Evolutionary conservation across 495 filamentous ascomycete species (phyloP).

Genomic region (Lophiotrema nucula): DNA sequence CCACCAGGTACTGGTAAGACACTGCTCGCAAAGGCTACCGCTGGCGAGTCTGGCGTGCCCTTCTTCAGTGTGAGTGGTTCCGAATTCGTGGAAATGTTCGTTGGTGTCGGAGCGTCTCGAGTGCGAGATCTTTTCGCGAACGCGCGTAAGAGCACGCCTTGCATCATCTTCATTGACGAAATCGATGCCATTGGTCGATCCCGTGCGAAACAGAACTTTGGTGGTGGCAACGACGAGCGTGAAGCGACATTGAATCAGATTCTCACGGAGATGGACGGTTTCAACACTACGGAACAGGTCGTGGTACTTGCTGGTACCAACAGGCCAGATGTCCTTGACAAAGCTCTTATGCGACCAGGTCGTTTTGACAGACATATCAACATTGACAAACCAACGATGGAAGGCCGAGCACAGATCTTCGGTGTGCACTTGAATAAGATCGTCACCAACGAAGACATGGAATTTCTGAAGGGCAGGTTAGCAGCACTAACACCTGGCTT

Average conservation of each 20-base stretch:
- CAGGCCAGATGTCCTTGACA: slow-evolving; percentile 87
- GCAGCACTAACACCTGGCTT: slow-evolving; percentile 93
- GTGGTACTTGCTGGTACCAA: slow-evolving; percentile 98
- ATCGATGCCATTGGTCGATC: slow-evolving; percentile 97
- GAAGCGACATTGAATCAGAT: slow-evolving; percentile 98
- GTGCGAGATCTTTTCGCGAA: slow-evolving; percentile 94
- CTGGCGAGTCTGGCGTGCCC: slow-evolving; percentile 93
- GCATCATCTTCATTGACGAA: slow-evolving; percentile 99
- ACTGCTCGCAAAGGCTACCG: slow-evolving; percentile 92
- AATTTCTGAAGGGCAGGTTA: slow-evolving; percentile 80
- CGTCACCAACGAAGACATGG: slow-evolving; percentile 82
- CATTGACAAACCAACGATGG: slow-evolving; percentile 94
- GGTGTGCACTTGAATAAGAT: slow-evolving; percentile 89
- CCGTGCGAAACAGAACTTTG: slow-evolving; percentile 69
- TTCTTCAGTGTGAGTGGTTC: slow-evolving; percentile 98
- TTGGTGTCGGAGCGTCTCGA: slow-evolving; percentile 92
- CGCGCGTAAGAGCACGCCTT: slow-evolving; percentile 91
- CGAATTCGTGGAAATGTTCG: slow-evolving; percentile 99
- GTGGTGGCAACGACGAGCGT: slow-evolving; percentile 93
- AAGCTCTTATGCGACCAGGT: slow-evolving; percentile 92
- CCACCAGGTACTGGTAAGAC: slow-evolving; percentile 99
- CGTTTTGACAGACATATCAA: slow-evolving; percentile 94
- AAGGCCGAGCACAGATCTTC: slow-evolving; percentile 95
- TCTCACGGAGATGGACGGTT: slow-evolving; percentile 98
- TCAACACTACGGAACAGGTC: slow-evolving; percentile 95